These are phyloP conservation scores for Leccinellum luteum DNA, from an alignment of 768 basidiomycete genomes.

Conservation along the genomic window DNA sequence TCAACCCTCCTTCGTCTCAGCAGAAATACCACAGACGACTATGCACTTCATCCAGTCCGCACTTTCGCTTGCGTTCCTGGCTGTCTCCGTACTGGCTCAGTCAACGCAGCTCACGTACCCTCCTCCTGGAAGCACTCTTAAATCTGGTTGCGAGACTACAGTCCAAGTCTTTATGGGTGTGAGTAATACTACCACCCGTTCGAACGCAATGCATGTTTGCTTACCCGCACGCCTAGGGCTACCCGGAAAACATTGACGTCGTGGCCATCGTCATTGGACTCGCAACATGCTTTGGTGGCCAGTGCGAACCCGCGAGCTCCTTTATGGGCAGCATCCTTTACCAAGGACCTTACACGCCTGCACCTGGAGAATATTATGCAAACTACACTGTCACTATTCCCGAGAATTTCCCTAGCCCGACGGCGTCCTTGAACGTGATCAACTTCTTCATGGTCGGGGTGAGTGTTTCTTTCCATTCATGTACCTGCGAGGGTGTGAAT, in stretches of 20 bases:
- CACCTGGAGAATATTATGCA: constrained; percentile 16
- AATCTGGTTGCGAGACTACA: constrained; percentile 2
- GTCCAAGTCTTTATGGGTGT: constrained; percentile 22
- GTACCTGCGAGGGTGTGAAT: neutral
- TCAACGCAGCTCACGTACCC: constrained; percentile 9
- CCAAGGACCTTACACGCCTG: constrained; percentile 33
- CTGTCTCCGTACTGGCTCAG: constrained; percentile 16
- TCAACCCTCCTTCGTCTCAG: neutral
- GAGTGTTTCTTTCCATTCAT: constrained; percentile 13
- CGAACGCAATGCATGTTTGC: neutral
- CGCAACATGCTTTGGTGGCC: constrained; percentile 17
- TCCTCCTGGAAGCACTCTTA: constrained; percentile 7
- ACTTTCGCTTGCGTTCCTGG: constrained; percentile 15
- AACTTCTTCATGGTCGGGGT: constrained; percentile 42
- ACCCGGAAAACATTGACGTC: constrained; percentile 22
- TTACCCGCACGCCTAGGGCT: constrained; percentile 12
- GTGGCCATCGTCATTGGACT: constrained; percentile 35
- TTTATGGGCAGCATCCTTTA: constrained; percentile 34
- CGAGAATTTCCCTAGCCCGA: constrained; percentile 20
- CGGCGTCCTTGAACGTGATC: constrained; percentile 36
- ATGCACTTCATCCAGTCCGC: constrained; percentile 18
- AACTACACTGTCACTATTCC: constrained; percentile 36
- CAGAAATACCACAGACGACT: neutral
- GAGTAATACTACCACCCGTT: neutral
- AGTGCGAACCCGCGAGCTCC: constrained; percentile 23